phyloP scores from a whole-genome alignment of 306 rosid species.

The Crataegus laevigata region DNA sequence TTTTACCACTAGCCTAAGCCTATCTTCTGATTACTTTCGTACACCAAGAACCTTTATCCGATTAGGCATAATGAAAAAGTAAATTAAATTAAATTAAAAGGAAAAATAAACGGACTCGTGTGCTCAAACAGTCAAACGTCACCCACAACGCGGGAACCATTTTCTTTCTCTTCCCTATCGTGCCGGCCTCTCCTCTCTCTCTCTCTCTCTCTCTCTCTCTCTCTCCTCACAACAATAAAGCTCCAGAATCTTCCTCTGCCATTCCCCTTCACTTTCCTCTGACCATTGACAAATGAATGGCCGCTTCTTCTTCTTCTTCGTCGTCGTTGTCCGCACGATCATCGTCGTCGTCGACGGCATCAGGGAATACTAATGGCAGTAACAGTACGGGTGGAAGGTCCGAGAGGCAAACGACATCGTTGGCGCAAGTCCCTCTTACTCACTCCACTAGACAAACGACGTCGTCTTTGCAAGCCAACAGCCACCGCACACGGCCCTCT shows the following conservation, averaged over 20 bases:
- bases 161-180: constrained; percentile 16
- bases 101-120: background rate
- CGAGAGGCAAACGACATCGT: constrained; percentile 2
- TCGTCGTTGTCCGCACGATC: background rate
- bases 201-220: constrained; percentile 3
- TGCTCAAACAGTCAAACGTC: constrained; percentile 21
- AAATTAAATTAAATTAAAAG: background rate
- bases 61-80: background rate
- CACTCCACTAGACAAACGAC: constrained; percentile 17
- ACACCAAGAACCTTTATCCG: too few relatives aligned
- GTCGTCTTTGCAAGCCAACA: background rate
- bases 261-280: background rate
- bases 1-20: too few relatives aligned
- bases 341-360: constrained; percentile 13
- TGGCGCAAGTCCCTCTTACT: constrained; percentile 10
- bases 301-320: background rate
- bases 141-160: constrained; percentile 44
- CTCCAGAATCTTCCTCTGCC: background rate
- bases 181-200: constrained; percentile 38
- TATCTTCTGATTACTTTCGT: too few relatives aligned
- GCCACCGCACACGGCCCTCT: constrained; percentile 30
- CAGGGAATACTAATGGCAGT: background rate
- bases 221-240: background rate
- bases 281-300: background rate
- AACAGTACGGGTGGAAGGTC: background rate